phyloP scores from a whole-genome alignment of 75 land plant species.

The Cupressus sempervirens region DNA sequence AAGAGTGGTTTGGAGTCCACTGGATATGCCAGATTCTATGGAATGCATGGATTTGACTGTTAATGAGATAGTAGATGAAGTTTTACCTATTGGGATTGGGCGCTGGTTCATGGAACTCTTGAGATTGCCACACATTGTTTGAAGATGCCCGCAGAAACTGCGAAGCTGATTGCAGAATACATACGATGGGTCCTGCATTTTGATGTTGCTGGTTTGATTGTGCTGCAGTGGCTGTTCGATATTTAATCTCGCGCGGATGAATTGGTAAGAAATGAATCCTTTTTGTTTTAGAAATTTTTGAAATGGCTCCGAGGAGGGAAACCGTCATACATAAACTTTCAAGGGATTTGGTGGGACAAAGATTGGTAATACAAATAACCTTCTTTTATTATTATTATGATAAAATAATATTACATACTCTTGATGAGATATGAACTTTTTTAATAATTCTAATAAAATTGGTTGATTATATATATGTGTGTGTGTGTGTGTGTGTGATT shows the following conservation, averaged over 20 bases:
- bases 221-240: background rate
- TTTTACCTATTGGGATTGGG: conserved; percentile 28
- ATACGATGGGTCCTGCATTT: conserved; percentile 17
- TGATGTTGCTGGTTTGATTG: background rate
- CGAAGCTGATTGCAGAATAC: conserved; percentile 19
- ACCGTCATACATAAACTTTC: too few relatives aligned
- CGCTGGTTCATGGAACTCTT: conserved; percentile 14
- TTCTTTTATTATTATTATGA: too few relatives aligned
- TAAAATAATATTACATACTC: too few relatives aligned
- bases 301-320: background rate
- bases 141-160: conserved; percentile 13
- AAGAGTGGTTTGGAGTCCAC: background rate
- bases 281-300: background rate
- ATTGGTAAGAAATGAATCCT: background rate
- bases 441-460: too few relatives aligned
- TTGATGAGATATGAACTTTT: too few relatives aligned
- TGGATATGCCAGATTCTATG: background rate
- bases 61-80: background rate
- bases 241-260: background rate
- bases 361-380: too few relatives aligned
- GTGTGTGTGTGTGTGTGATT: too few relatives aligned
- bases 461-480: too few relatives aligned
- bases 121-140: conserved; percentile 15
- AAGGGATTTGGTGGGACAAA: too few relatives aligned
- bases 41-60: background rate